These are phyloP conservation scores for Fusarium mexicanum DNA, from an alignment of 2,329 filamentous ascomycete genomes.

Conservation along the genomic window DNA sequence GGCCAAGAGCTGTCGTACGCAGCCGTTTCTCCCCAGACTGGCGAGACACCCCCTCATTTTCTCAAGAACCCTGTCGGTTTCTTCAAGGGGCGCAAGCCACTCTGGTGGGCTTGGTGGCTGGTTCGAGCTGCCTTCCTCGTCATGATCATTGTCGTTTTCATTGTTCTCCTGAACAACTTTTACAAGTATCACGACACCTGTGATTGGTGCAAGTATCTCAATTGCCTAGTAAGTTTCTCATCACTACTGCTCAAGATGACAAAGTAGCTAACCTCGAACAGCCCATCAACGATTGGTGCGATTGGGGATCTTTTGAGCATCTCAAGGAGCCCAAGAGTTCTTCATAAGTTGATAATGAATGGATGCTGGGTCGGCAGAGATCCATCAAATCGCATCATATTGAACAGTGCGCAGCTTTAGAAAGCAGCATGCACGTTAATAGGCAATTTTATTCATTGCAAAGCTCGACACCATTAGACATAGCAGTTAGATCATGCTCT, in stretches of 20 bases:
- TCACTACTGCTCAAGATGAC: background rate
- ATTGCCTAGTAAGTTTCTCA: slow-evolving; percentile 80
- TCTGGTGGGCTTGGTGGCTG: slow-evolving; percentile 99
- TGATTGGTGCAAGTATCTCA: slow-evolving; percentile 94
- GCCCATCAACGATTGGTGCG: slow-evolving; percentile 75
- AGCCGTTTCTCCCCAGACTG: slow-evolving; percentile 65
- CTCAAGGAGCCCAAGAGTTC: background rate
- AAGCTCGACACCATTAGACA: slow-evolving; percentile 48
- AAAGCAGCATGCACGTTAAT: slow-evolving; percentile 17
- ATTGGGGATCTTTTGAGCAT: slow-evolving; percentile 54
- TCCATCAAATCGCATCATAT: background rate
- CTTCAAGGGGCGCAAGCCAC: slow-evolving; percentile 89
- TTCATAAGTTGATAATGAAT: background rate
- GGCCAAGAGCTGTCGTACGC: slow-evolving; percentile 77
- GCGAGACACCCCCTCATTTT: slow-evolving; percentile 62
- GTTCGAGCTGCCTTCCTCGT: slow-evolving; percentile 81
- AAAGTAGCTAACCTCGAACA: slow-evolving; percentile 46
- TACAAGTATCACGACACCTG: slow-evolving; percentile 79
- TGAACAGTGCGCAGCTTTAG: slow-evolving; percentile 3
- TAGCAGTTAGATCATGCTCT: slow-evolving; percentile 10
- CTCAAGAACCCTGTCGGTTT: slow-evolving; percentile 75
- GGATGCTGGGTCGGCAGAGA: background rate
- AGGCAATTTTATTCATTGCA: slow-evolving; percentile 39
- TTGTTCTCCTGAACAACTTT: slow-evolving; percentile 89
- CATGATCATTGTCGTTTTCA: slow-evolving; percentile 84